phyloP scores from a whole-genome alignment of 169 alveolate species.

The Plasmodium gallinaceum region DNA sequence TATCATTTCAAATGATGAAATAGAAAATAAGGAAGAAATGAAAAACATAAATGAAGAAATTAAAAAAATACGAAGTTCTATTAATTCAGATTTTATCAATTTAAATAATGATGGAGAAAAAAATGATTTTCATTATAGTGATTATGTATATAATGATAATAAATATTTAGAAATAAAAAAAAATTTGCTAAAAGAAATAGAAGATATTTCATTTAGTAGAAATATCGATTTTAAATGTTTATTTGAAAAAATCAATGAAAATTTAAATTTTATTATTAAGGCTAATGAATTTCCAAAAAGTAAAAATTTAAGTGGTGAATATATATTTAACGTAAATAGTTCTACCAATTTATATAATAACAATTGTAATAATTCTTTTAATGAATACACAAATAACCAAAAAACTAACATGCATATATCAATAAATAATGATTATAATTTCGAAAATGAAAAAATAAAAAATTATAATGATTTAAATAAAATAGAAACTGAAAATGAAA shows the following conservation, averaged over 20 bases:
- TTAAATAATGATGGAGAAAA: neutral
- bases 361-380: neutral
- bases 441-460: too few species aligned
- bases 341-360: neutral
- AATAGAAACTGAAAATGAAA: too few species aligned
- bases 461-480: too few species aligned
- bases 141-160: neutral
- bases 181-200: constrained; percentile 19
- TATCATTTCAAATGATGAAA: neutral
- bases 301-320: constrained; percentile 10
- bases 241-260: constrained; percentile 36
- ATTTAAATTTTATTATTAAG: constrained; percentile 5
- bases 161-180: constrained; percentile 5
- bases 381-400: neutral
- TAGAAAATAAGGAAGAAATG: neutral
- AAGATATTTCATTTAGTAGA: neutral
- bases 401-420: neutral
- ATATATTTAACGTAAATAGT: neutral
- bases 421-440: too few species aligned
- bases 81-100: neutral
- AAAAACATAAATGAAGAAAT: constrained; percentile 3
- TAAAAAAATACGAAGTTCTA: constrained; percentile 10
- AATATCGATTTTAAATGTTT: constrained; percentile 44
- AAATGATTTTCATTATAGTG: neutral
- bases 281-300: neutral